Evolutionary conservation across 139 green algal species (phyloP).

Genomic region (Microglena sp.): DNA sequence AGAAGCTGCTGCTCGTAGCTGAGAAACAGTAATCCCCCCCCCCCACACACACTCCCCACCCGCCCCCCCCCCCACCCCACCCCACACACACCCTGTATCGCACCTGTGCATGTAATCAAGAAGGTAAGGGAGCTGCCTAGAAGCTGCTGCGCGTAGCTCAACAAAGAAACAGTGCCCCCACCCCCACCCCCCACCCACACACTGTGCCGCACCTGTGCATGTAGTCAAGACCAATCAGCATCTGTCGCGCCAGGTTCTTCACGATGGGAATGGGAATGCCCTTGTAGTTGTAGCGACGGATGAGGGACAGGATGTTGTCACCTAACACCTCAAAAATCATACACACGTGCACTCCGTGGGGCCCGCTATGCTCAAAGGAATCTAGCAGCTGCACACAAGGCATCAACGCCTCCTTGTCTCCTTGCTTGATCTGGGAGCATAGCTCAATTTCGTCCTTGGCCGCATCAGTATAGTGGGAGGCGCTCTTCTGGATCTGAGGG

Average conservation of each 20-base stretch:
- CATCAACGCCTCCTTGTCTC: slow-evolving; percentile 40
- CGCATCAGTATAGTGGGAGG: slow-evolving; percentile 92
- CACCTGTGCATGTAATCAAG: too few relatives aligned
- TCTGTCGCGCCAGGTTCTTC: slow-evolving; percentile 61
- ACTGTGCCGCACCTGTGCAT: slow-evolving; percentile 58
- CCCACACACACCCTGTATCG: too few relatives aligned
- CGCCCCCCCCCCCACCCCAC: too few relatives aligned
- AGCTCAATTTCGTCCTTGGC: slow-evolving; percentile 92
- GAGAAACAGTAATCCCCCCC: too few relatives aligned
- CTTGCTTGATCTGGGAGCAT: slow-evolving; percentile 61
- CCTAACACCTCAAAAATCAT: slow-evolving; percentile 94
- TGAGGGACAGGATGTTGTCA: slow-evolving; percentile 71
- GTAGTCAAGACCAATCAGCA: slow-evolving; percentile 89
- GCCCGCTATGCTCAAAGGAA: slow-evolving; percentile 85
- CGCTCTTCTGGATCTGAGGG: slow-evolving; percentile 88
- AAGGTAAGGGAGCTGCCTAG: too few relatives aligned
- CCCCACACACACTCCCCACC: too few relatives aligned
- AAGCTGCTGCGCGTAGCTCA: too few relatives aligned
- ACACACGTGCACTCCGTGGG: slow-evolving; percentile 90
- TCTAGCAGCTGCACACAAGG: slow-evolving; percentile 75
- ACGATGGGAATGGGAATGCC: slow-evolving; percentile 83
- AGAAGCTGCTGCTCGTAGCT: too few relatives aligned
- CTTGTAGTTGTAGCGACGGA: slow-evolving; percentile 60
- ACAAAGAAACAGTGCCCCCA: too few relatives aligned
- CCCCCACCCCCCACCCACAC: too few relatives aligned